Base-by-base conservation (phyloP, 108 stramenopile species). In the Cyclostephanos tholiformis region DNA sequence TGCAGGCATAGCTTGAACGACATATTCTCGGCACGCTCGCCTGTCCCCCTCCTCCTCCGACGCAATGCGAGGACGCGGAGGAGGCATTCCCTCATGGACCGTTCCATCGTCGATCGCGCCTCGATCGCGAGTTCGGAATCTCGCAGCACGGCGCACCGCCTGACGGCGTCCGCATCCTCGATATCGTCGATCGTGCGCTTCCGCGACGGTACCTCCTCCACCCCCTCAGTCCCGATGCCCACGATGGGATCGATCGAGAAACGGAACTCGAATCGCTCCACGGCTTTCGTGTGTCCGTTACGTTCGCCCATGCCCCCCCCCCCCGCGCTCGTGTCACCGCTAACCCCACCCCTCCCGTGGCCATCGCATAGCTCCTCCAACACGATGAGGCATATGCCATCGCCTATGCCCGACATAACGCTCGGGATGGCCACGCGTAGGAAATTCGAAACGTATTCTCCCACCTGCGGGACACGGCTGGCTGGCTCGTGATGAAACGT, bases 181-280 rank as follows among this genome's bases (percentile, higher is more conserved):
- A 56, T 72, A 32, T 63, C 39, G 44, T 63, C 39, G 2, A 65
- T 71, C 35, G 29, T 65, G 7, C 38, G 41, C 35, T 36, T 4
- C 19, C 41, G 36, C 19, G 22, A 41, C 26, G 17, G 46, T 30
- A 14, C 13, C 53, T 14, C 50, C 59, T 17, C 62, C 63, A 25
- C 44, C 26, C 4, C 41, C 49, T 35, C 35, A 8, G 13, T 14
- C 0, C 62, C 13, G 26, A 44, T 19, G 27, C 50, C 30, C 14
- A 76, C 63, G n/a, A 16, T 50, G 58, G 22, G 59, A 48, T 75
- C 81, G 38, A 82, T 68, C 38, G 35, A 32, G 61, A 82, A 82
- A 13, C 67, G 50, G 61, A 82, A 82, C 26, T 69, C 81, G 64
- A 76, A 82, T 51, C 81, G 60, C 58, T 82, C 81, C 66, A 82